phyloP scores from a whole-genome alignment of 1,139 yeast genomes.

The Suhomyces atakaporum region DNA sequence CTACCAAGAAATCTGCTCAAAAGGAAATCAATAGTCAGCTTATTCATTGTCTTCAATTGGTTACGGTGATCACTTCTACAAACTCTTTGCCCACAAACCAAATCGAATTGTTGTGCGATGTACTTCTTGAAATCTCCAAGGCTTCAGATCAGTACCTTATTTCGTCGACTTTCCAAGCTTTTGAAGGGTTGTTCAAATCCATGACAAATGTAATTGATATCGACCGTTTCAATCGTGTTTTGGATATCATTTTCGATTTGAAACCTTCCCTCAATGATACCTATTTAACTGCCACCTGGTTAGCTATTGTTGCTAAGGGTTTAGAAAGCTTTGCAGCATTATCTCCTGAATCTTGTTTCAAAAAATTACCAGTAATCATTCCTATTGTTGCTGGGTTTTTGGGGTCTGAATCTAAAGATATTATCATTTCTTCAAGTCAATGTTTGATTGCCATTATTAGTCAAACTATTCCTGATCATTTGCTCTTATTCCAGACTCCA shows the following conservation, averaged over 20 bases:
- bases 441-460: slow-evolving; percentile 76
- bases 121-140: slow-evolving; percentile 71
- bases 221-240: slow-evolving; percentile 61
- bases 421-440: slow-evolving; percentile 79
- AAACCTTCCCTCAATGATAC: slow-evolving; percentile 81
- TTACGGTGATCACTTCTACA: slow-evolving; percentile 66
- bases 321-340: slow-evolving; percentile 65
- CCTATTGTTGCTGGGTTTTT: slow-evolving; percentile 61
- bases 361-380: slow-evolving; percentile 58
- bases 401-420: slow-evolving; percentile 64
- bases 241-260: slow-evolving; percentile 73
- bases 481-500: slow-evolving; percentile 53
- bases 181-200: slow-evolving; percentile 81
- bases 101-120: slow-evolving; percentile 74
- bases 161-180: slow-evolving; percentile 78
- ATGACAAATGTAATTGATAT: slow-evolving; percentile 65
- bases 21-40: slow-evolving; percentile 55
- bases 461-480: slow-evolving; percentile 64
- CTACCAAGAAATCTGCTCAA: slow-evolving; percentile 39
- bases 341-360: slow-evolving; percentile 58
- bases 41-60: slow-evolving; percentile 77
- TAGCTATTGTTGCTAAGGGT: slow-evolving; percentile 90
- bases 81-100: slow-evolving; percentile 79
- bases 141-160: slow-evolving; percentile 84
- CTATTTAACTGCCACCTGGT: slow-evolving; percentile 91